Evolutionary conservation across 2,329 filamentous ascomycete species (phyloP).

Genomic region (Fusarium humuli): DNA sequence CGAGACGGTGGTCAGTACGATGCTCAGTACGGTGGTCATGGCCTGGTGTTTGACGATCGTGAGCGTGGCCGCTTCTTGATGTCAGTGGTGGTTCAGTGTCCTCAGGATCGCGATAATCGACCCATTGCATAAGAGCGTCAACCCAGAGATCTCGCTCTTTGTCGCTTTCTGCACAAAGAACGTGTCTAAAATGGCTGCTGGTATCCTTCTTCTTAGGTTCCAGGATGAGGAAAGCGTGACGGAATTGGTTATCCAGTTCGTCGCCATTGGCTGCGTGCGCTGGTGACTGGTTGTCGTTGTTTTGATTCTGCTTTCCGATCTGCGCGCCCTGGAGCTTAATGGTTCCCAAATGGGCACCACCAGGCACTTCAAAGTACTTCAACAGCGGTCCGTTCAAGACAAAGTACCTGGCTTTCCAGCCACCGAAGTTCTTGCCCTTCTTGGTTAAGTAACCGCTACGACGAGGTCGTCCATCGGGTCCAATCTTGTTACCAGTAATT

Average conservation of each 20-base stretch:
- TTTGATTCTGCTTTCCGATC: conserved; percentile 86
- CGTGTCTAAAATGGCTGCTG: conserved; percentile 86
- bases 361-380: conserved; percentile 92
- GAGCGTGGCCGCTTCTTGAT: conserved; percentile 47
- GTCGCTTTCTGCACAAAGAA: conserved; percentile 95
- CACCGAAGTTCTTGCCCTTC: conserved; percentile 97
- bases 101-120: conserved; percentile 76
- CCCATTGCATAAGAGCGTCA: conserved; percentile 87
- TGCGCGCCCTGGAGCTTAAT: conserved; percentile 93
- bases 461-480: conserved; percentile 73
- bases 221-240: conserved; percentile 93
- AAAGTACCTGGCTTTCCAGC: conserved; percentile 89
- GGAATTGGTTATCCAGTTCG: conserved; percentile 91
- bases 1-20: conserved; percentile 26
- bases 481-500: conserved; percentile 54
- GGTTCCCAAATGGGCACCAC: conserved; percentile 89
- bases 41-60: conserved; percentile 56
- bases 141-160: conserved; percentile 94
- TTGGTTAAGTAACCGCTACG: conserved; percentile 96
- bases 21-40: conserved; percentile 7
- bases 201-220: conserved; percentile 98
- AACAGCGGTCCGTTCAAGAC: conserved; percentile 71
- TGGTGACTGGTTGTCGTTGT: conserved; percentile 66
- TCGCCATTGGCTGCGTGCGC: conserved; percentile 68
- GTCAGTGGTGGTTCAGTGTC: conserved; percentile 54